Base-by-base conservation (phyloP, 179 eudicot genomes). In the Vitellaria paradoxa region DNA sequence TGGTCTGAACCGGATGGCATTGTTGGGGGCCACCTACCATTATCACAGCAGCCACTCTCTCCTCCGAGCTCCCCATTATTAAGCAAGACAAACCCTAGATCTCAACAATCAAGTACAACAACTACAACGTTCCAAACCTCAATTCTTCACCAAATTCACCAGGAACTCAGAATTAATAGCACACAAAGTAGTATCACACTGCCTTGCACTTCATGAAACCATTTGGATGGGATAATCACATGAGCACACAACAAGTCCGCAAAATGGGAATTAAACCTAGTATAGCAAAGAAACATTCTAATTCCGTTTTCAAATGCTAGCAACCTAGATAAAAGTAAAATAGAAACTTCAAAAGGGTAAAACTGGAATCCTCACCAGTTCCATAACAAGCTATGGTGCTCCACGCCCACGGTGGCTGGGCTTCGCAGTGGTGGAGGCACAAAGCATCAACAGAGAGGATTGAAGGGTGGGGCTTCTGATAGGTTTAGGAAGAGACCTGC, bases 11-110 rank as follows among this genome's bases (percentile, higher is more conserved):
- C 99, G 84, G 61, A 74, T 83, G 93, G 97, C 98, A 91, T 89
- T 92, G 97, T 90, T 50, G 97, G 37, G 1, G 99, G 4, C 99
- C 98, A 69, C 97, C 98, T 50, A 96, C 96, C 96, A 94, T 91
- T 85, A 94, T 96, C 80, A 94, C 99, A 42, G 99, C 98, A 23
- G 89, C 97, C 56, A 88, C 98, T 83, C 81, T 91, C 85, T 91
- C 96, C 82, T 87, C 91, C 26, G 93, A 81, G 85, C 73, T 91
- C 55, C 84, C 93, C 98, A 93, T 96, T 77, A 13, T 67, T 76
- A 75, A 63, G 49, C 59, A 6, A 65, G 42, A 62, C 49, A 55
- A 80, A 70, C 57, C 72, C 76, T 3, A 64, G 73, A 76, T 80
- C 59, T 46, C 75, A 59, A 37, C 18, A 65, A 65, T 5, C n/a